Percentiles rank a stretch among this genome's conserved stretches.
phyloP scores from a whole-genome alignment of 2,329 filamentous ascomycete species.

The Aureobasidium zeae region DNA sequence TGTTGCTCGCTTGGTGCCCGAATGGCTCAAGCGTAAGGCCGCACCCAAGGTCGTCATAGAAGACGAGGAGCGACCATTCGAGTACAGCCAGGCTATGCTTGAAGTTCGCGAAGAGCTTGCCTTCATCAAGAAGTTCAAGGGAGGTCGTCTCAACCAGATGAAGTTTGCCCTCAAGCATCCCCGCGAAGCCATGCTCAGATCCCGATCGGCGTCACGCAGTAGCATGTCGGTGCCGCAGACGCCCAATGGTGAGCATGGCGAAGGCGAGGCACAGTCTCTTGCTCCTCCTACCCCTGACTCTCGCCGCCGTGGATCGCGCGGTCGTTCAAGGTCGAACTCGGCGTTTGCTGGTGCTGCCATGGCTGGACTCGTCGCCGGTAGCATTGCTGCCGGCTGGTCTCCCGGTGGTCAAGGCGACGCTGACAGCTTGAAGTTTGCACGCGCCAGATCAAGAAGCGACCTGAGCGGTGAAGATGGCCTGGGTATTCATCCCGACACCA shows the following conservation, averaged over 20 bases:
- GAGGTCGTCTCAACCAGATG: constrained; percentile 70
- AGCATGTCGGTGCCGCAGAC: constrained; percentile 57
- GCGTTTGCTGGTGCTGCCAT: constrained; percentile 68
- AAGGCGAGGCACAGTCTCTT: constrained; percentile 30
- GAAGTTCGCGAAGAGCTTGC: constrained; percentile 73
- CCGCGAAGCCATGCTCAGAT: constrained; percentile 57
- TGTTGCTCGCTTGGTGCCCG: constrained; percentile 37
- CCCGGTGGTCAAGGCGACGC: constrained; percentile 41
- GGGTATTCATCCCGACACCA: constrained; percentile 43
- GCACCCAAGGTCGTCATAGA: constrained; percentile 35
- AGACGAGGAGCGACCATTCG: constrained; percentile 33
- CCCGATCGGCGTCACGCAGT: constrained; percentile 52
- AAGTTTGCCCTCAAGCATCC: constrained; percentile 71
- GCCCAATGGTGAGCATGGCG: constrained; percentile 48
- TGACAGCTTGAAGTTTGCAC: constrained; percentile 31
- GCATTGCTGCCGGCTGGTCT: constrained; percentile 61
- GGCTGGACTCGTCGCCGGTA: constrained; percentile 73
- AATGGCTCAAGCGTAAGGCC: constrained; percentile 30
- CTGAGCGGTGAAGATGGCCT: constrained; percentile 30
- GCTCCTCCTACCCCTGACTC: constrained; percentile 44
- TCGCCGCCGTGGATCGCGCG: constrained; percentile 48
- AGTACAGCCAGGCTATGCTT: constrained; percentile 61
- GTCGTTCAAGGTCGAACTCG: constrained; percentile 61
- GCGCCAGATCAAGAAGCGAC: constrained; percentile 26
- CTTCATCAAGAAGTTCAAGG: constrained; percentile 71